These are phyloP conservation scores for Pythium myriotylum DNA, from an alignment of 352 stramenopile species.

Conservation along the genomic window DNA sequence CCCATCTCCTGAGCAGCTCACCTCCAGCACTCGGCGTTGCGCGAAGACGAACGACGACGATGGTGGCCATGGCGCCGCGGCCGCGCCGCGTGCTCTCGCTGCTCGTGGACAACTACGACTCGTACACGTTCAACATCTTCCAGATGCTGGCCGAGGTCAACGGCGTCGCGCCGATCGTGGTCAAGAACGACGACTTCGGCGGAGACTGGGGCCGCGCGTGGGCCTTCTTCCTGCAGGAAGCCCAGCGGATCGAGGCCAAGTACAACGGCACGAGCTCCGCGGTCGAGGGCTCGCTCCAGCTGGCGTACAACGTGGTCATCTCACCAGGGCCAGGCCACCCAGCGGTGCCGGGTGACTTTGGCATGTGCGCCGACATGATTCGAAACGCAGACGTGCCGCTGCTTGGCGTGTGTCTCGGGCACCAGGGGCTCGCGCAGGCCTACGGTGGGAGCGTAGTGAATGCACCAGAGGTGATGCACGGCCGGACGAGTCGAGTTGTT, in stretches of 20 bases:
- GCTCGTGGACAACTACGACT: slow-evolving; percentile 98
- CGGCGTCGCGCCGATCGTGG: slow-evolving; percentile 81
- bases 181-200: slow-evolving; percentile 92
- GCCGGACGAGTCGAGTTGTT: slow-evolving; percentile 84
- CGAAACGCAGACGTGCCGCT: slow-evolving; percentile 69
- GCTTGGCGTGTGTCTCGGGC: slow-evolving; percentile 97
- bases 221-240: slow-evolving; percentile 50
- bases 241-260: slow-evolving; percentile 19
- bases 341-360: slow-evolving; percentile 75
- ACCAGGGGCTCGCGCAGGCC: slow-evolving; percentile 93
- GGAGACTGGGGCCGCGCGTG: slow-evolving; percentile 68
- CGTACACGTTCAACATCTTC: slow-evolving; percentile 97
- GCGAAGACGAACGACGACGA: slow-evolving; percentile 1
- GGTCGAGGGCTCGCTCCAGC: slow-evolving; percentile 2
- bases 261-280: neutral
- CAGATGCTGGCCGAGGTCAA: slow-evolving; percentile 95
- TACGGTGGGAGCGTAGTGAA: slow-evolving; percentile 86
- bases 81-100: slow-evolving; percentile 60
- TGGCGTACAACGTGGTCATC: slow-evolving; percentile 86
- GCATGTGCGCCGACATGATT: slow-evolving; percentile 86
- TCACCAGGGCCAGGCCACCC: slow-evolving; percentile 93
- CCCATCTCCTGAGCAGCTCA: neutral
- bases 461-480: slow-evolving; percentile 93
- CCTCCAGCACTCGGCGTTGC: neutral
- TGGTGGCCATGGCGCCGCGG: slow-evolving; percentile 32